A percentile compares a stretch with the other conserved stretches of the same genome.
These are phyloP conservation scores for Penicillium sp. DNA, from an alignment of 2,329 filamentous ascomycete species.

Conservation along the genomic window DNA sequence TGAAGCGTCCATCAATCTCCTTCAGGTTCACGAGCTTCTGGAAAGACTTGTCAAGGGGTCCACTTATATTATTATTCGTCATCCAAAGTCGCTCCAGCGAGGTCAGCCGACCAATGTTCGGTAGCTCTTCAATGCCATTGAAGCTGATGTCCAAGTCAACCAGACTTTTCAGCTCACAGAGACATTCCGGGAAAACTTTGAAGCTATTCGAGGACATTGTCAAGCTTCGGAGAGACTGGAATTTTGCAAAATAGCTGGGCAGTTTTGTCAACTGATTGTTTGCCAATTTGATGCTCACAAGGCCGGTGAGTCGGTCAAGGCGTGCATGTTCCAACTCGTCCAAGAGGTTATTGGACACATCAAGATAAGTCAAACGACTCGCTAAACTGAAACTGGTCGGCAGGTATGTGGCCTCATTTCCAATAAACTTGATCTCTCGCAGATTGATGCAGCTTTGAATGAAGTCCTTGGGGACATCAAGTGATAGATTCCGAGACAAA, in stretches of 20 bases:
- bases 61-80: slow-evolving; percentile 86
- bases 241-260: slow-evolving; percentile 78
- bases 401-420: slow-evolving; percentile 85
- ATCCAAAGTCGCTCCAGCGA: slow-evolving; percentile 88
- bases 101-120: slow-evolving; percentile 74
- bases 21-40: slow-evolving; percentile 72
- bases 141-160: slow-evolving; percentile 96
- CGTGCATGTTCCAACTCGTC: slow-evolving; percentile 85
- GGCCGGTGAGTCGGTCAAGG: slow-evolving; percentile 68
- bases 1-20: slow-evolving; percentile 94
- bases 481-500: slow-evolving; percentile 83
- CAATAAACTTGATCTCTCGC: slow-evolving; percentile 92
- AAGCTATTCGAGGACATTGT: slow-evolving; percentile 95
- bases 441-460: slow-evolving; percentile 89
- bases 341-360: slow-evolving; percentile 90
- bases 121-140: slow-evolving; percentile 79
- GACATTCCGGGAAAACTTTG: slow-evolving; percentile 77
- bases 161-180: slow-evolving; percentile 77
- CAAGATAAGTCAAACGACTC: slow-evolving; percentile 77
- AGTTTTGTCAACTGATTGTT: slow-evolving; percentile 85
- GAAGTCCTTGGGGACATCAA: slow-evolving; percentile 94
- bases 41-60: slow-evolving; percentile 71
- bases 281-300: slow-evolving; percentile 87
- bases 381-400: slow-evolving; percentile 83
- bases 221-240: slow-evolving; percentile 74